Base-by-base conservation (phyloP, 2,329 filamentous ascomycete species). In the Alternaria conjuncta region DNA sequence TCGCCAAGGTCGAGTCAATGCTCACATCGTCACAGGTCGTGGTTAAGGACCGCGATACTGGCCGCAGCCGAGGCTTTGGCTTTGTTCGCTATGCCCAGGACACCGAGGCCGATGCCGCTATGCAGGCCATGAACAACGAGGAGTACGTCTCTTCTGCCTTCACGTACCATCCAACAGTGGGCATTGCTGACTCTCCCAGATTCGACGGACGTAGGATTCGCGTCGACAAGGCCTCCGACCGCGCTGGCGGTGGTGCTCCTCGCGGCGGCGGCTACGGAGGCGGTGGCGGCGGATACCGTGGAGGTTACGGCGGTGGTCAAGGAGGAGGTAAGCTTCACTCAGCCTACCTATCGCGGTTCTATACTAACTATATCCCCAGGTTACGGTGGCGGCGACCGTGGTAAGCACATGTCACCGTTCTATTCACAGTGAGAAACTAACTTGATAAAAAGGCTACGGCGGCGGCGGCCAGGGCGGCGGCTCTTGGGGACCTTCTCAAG, bases 31-130 rank as follows among this genome's bases (percentile, higher is more conserved):
- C 41, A 53, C 77, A 98, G 95, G 92, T 97, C 67, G 95, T 99
- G 72, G 94, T 98, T 76, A 98, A 97, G 85, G 95, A 99, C 82
- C 93, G 94, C 77, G 95, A 98, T 79, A 97, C 95, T 77, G 92
- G 93, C 75, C 93, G 95, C 81, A 97, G 94, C 86, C 93, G 96
- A 81, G 96, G 96, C 65, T 99, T 98, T 81, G 96, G 96, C 51
- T 98, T 98, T 81, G 95, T 99, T 68, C 92, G 94, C 74, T 99
- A 95, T 83, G 84, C 88, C 55, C 88, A 89, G 69, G 92, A 94
- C 69, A 82, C 85, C 49, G 91, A 94, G 81, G 92, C 93, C 66
- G 89, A 94, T 76, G 86, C 86, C 70, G 93, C 93, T 46, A 95
- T 95, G 79, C 81, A 85, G 49, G 84, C 85, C 69, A 94, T 96